Evolutionary conservation across 495 filamentous ascomycete species (phyloP), one percentile per base, ranked within the genome.

Genomic region (Neurospora sp.): DNA sequence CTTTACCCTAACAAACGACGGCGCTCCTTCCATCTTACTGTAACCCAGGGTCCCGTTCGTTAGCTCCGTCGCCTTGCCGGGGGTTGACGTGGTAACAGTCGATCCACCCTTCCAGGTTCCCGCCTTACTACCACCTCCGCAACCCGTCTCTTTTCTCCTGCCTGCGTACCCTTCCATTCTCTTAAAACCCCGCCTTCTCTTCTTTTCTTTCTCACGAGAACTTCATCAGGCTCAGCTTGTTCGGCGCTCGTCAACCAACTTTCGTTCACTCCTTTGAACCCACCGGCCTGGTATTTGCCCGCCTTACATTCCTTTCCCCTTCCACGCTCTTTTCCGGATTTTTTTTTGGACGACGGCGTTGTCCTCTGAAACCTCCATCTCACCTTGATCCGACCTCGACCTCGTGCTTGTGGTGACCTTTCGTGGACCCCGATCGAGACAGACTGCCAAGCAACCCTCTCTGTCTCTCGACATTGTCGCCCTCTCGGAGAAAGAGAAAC

Each of bases 381-480:
- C 14, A 65, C 53, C 53, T 65, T 45, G 71, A 53, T 68, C 73
- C 65, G 69, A 42, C 71, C 70, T 72, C 72, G 68, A 42, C 72
- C 69, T 69, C 71, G 37, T 71, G 69, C 65, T 39, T 27, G 42
- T 42, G 71, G 53, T 40, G 69, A 73, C 44, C 72, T 61, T 71
- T 74, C 71, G 77, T 77, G 73, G 70, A 75, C 75, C 73, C 72
- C 42, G 69, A 41, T 74, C 71, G 72, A 71, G 73, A 59, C 37
- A 59, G 69, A 71, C 71, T 37, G 38, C 44, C 72, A 68, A 69
- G 37, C 39, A 70, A 39, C 53, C 59, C 45, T 70, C 73, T 20
- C 42, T 65, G 42, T 71, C 41, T 74, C 71, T 78, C 71, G 20
- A 74, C 75, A 77, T 72, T 78, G 80, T 79, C 77, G 70, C 35